Percentiles rank a stretch among this genome's conserved stretches.
Conservation (phyloP, 2,329 filamentous ascomycete species). For the Didymella glomerata region DNA sequence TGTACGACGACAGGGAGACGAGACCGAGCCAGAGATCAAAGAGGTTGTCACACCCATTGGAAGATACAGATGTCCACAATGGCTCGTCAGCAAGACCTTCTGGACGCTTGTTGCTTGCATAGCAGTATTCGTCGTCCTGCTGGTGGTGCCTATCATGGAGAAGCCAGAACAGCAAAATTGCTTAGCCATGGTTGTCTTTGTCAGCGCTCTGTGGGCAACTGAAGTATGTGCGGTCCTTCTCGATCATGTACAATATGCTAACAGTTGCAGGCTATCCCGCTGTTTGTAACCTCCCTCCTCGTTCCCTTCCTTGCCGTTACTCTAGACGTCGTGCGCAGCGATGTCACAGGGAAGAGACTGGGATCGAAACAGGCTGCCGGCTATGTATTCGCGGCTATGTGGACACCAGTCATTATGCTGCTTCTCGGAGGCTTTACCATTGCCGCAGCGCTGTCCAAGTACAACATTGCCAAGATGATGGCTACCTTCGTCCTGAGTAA, state of each 20-base stretch:
- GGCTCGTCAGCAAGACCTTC: conserved; percentile 85
- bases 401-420: conserved; percentile 99
- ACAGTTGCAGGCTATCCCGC: conserved; percentile 78
- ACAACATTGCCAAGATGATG: conserved; percentile 96
- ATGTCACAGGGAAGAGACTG: conserved; percentile 74
- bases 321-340: conserved; percentile 81
- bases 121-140: conserved; percentile 74
- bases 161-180: conserved; percentile 94
- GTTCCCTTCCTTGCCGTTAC: conserved; percentile 94
- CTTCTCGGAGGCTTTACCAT: conserved; percentile 95
- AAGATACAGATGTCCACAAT: conserved; percentile 75
- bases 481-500: conserved; percentile 96
- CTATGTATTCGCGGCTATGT: conserved; percentile 94
- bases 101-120: conserved; percentile 76
- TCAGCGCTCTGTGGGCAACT: conserved; percentile 94
- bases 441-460: conserved; percentile 93
- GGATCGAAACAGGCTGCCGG: conserved; percentile 81
- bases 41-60: conserved; percentile 83
- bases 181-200: conserved; percentile 89
- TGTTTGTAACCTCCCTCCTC: conserved; percentile 93
- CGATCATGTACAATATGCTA: conserved; percentile 17
- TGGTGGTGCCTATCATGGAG: conserved; percentile 83
- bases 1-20: conserved; percentile 84
- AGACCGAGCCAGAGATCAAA: conserved; percentile 70
- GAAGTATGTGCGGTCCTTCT: conserved; percentile 65